Base-by-base conservation (phyloP, 2,329 filamentous ascomycete genomes). In the Exophiala lecanii-corni region DNA sequence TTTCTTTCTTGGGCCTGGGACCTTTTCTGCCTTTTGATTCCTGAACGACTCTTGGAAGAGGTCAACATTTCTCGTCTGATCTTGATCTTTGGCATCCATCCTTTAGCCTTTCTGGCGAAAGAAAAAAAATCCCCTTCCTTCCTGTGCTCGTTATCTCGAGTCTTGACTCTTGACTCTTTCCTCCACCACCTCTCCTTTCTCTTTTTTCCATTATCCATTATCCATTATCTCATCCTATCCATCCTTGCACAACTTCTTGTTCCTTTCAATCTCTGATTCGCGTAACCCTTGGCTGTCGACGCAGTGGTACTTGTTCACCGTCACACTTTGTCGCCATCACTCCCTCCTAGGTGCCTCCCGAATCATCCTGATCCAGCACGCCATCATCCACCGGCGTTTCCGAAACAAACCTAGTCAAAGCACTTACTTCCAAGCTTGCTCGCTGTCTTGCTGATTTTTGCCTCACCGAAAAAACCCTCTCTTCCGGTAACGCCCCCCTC, bases 161-260 rank as follows among this genome's bases (percentile, higher is more conserved):
- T n/a, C n/a, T n/a, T n/a, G n/a, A n/a, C n/a, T n/a, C n/a, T n/a
- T n/a, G n/a, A n/a, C n/a, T n/a, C n/a, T n/a, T n/a, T n/a, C 6
- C 23, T 12, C 23, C 23, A 12, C 12, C 23, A 26, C 12, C 12
- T 26, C 23, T 26, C 12, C 31, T 31, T 15, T 32, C 40, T 39
- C 32, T 46, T 30, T 38, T 26, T 38, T 18, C 25, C 30, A 23
- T 39, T 21, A 5, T 25, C 19, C 17, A n/a, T 31, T 31, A n/a
- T 31, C 28, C 4, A 15, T 31, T 31, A 15, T 31, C 28, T 31
- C 28, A n/a, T n/a, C n/a, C 9, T 9, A 16, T 31, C 19, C 26
- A 32, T 20, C 26, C 15, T 5, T 32, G 12, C 23, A 26, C 23
- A 26, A 15, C 26, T 18, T n/a, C n/a, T n/a, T n/a, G n/a, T n/a